These are phyloP conservation scores for Suillus subaureus DNA, from an alignment of 768 basidiomycete genomes.

Conservation along the genomic window DNA sequence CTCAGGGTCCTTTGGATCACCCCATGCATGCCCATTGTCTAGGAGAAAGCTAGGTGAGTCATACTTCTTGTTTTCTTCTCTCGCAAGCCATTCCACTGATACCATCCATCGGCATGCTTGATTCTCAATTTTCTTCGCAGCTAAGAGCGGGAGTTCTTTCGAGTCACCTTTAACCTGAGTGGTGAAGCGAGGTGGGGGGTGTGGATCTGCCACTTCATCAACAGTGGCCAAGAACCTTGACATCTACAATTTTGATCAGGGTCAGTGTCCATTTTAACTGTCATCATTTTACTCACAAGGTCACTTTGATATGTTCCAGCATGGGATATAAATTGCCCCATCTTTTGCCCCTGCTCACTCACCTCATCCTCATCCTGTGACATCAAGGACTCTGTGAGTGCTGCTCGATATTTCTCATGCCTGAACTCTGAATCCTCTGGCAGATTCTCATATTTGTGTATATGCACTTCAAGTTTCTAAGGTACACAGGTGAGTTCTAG, in stretches of 20 bases:
- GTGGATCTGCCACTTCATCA: neutral
- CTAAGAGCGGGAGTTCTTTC: neutral
- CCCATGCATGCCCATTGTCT: too few relatives aligned
- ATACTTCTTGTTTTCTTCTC: slow-evolving; percentile 12
- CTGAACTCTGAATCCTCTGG: neutral
- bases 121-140: slow-evolving; percentile 5
- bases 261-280: neutral
- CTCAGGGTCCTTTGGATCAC: slow-evolving; percentile 7
- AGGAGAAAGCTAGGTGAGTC: too few relatives aligned
- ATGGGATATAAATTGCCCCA: neutral
- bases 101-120: slow-evolving; percentile 28
- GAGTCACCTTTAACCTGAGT: neutral
- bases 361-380: neutral
- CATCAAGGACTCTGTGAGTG: neutral
- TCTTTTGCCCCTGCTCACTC: neutral
- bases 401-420: neutral
- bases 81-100: slow-evolving; percentile 18
- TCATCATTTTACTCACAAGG: neutral
- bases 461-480: neutral
- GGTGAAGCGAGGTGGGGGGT: neutral
- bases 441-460: neutral
- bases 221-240: neutral
- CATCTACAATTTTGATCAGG: neutral
- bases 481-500: neutral
- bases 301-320: neutral